Evolutionary conservation across 192 early-diverging fungal species (phyloP).

Genomic region (Linderina pennispora): DNA sequence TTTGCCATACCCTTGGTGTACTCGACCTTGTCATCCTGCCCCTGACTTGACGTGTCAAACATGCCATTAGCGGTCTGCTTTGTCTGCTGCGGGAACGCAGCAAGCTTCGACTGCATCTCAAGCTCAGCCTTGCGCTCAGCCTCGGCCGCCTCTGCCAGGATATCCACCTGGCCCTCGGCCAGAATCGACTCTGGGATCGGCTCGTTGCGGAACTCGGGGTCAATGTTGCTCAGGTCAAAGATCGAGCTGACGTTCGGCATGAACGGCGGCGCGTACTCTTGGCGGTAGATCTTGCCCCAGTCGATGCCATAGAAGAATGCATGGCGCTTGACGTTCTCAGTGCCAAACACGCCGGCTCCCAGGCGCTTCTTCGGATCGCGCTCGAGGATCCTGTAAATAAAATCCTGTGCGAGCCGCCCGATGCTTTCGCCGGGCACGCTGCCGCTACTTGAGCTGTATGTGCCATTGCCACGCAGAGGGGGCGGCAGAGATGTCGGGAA

Average conservation of each 20-base stretch:
- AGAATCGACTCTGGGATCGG: slow-evolving; percentile 37
- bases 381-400: slow-evolving; percentile 52
- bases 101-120: slow-evolving; percentile 20
- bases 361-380: slow-evolving; percentile 57
- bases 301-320: slow-evolving; percentile 58
- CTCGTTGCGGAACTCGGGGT: slow-evolving; percentile 48
- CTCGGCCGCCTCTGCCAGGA: slow-evolving; percentile 33
- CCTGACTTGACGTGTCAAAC: neutral
- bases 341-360: slow-evolving; percentile 53
- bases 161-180: slow-evolving; percentile 36
- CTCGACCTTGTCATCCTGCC: slow-evolving; percentile 7
- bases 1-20: neutral
- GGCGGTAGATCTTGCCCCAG: slow-evolving; percentile 57
- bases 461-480: slow-evolving; percentile 20
- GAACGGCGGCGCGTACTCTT: slow-evolving; percentile 61
- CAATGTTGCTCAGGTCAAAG: slow-evolving; percentile 46
- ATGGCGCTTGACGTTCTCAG: slow-evolving; percentile 56
- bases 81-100: slow-evolving; percentile 14
- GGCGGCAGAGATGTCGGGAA: slow-evolving; percentile 38
- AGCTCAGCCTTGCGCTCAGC: slow-evolving; percentile 40
- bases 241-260: slow-evolving; percentile 56
- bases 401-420: slow-evolving; percentile 31
- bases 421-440: slow-evolving; percentile 6
- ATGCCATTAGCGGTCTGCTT: slow-evolving; percentile 1
- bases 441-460: slow-evolving; percentile 15